phyloP scores from a whole-genome alignment of 495 filamentous ascomycete genomes.

The Annulohypoxylon moriforme region DNA sequence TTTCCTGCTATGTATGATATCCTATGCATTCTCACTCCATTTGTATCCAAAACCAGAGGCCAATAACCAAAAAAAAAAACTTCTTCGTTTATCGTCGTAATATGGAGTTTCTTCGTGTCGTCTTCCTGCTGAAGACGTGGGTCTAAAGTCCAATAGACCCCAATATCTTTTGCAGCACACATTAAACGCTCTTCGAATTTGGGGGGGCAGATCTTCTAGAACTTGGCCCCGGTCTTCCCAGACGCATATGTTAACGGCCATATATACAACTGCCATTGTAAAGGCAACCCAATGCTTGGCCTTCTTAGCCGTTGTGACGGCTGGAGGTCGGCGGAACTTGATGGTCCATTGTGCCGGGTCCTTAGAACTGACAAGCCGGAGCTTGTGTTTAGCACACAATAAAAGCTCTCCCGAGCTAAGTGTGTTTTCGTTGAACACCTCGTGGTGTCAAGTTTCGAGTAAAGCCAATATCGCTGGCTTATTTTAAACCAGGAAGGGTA shows the following conservation, averaged over 20 bases:
- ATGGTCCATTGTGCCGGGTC: neutral
- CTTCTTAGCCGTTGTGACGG: neutral
- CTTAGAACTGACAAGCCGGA: neutral
- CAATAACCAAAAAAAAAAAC: no score
- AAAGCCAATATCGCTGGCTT: no score
- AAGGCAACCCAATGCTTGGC: slow-evolving; percentile 2
- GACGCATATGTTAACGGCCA: neutral
- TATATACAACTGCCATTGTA: neutral
- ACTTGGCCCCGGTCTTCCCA: neutral
- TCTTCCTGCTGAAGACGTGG: neutral
- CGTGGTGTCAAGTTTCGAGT: no score
- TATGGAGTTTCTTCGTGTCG: neutral
- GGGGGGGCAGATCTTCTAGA: neutral
- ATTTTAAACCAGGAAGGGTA: neutral
- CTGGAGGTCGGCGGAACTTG: neutral
- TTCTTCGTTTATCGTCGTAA: neutral
- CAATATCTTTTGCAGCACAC: neutral
- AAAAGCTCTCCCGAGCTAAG: no score
- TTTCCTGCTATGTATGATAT: no score
- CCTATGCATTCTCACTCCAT: neutral
- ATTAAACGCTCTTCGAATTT: neutral
- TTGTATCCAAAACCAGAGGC: no score
- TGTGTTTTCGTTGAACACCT: no score
- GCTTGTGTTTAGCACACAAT: no score
- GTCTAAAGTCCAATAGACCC: neutral